A percentile compares a stretch with the other conserved stretches of the same genome.
Evolutionary conservation across 2,329 filamentous ascomycete species (phyloP).

Genomic region (Curvularia lunata): DNA sequence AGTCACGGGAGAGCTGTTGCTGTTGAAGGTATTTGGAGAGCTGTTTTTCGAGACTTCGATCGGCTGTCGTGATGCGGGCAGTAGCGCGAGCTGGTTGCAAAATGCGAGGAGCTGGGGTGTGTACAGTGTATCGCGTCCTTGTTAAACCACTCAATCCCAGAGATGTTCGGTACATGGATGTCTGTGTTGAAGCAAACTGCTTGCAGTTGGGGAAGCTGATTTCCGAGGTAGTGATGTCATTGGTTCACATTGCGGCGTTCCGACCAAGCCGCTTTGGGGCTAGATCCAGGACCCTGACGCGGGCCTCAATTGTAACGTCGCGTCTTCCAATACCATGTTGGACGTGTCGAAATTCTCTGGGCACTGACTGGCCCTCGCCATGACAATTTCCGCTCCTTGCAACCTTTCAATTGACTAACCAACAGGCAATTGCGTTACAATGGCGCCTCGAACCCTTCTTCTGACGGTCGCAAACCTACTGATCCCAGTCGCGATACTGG

Average conservation of each 20-base stretch:
- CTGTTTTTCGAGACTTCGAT: conserved; percentile 22
- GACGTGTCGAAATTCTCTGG: conserved; percentile 8
- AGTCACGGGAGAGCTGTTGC: conserved; percentile 14
- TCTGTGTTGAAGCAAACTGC: conserved; percentile 9
- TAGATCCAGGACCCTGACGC: conserved; percentile 39
- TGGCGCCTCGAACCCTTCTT: conserved; percentile 40
- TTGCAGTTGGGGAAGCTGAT: conserved; percentile 12
- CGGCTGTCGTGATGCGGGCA: conserved; percentile 3
- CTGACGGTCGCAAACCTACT: conserved; percentile 76
- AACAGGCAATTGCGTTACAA: conserved; percentile 17
- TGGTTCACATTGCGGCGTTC: conserved; percentile 28
- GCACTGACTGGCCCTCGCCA: conserved; percentile 21
- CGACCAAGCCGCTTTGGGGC: conserved; percentile 23
- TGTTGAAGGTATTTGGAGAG: conserved; percentile 29
- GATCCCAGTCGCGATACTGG: conserved; percentile 69
- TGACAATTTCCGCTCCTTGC: not conserved
- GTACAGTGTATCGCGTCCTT: not conserved
- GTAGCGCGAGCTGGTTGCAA: conserved; percentile 2
- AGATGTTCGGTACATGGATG: conserved; percentile 26
- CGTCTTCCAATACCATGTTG: conserved; percentile 33
- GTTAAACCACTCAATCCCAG: conserved; percentile 16
- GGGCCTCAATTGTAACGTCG: conserved; percentile 27
- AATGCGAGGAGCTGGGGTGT: not conserved
- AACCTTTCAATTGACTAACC: conserved; percentile 4
- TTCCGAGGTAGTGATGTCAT: conserved; percentile 44